Evolutionary conservation across 108 stramenopile genomes (phyloP), one percentile per base, ranked within the genome.

Genomic region (Pseudonitzschia multistriata): DNA sequence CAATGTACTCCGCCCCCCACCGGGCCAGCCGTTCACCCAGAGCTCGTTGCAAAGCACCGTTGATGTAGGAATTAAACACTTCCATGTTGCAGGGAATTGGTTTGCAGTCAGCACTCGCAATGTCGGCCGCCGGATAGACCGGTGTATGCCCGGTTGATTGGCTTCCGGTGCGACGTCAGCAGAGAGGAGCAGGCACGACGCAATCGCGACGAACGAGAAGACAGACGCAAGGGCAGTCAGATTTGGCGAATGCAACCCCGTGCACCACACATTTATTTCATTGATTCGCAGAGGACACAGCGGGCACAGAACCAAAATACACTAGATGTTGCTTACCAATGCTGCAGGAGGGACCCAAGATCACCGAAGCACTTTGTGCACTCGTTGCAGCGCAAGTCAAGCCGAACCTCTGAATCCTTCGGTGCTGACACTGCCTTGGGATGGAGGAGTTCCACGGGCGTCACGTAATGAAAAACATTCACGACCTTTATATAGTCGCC

Each of bases 1-100:
- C 87, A 56, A 84, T 83, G 49, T 70, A 81, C 25, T 84, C 79
- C 0, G 65, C 29, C n/a, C 87, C 87, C 87, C 87, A 88, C 29
- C 60, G 56, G 5, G 76, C 73, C 52, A 88, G 45, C 13, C 83
- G 67, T 53, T 88, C 87, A 4, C 71, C 42, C 49, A 88, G 49
- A 3, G 87, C 87, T 34, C 82, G 69, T 27, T 82, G 50, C 48
- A 88, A 61, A 0, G 74, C 81, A 27, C 73, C 67, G 66, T 88
- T 88, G 39, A 79, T 73, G 63, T 68, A 88, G n/a, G 79, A 49
- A 37, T 67, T 33, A 49, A 84, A 84, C 17, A 76, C 62, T 31
- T 74, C 77, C 21, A 64, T 36, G 40, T 49, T 74, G 6, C 83
- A 81, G 5, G 79, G 79, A 17, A 49, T 35, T 0, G 68, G 40